Evolutionary conservation across 2,329 filamentous ascomycete species (phyloP).

Genomic region (Aspergillus nomiae): DNA sequence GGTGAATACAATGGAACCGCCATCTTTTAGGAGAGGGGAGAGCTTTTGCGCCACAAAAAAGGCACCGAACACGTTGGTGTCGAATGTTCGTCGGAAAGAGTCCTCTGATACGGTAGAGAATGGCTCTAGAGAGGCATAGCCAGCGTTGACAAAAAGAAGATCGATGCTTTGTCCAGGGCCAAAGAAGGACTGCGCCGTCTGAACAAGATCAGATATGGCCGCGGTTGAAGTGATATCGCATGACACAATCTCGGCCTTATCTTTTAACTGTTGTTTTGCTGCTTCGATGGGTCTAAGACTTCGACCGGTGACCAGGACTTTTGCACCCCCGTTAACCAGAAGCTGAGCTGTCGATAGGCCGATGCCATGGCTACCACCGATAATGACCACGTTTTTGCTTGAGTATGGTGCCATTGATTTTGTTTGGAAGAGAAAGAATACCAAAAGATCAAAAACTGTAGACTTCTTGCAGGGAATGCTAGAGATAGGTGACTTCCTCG

Average conservation of each 20-base stretch:
- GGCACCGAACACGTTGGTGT: constrained; percentile 15
- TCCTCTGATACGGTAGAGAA: constrained; percentile 6
- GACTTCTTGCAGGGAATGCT: background rate
- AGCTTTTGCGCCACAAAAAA: constrained; percentile 15
- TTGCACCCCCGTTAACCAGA: constrained; percentile 4
- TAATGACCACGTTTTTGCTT: constrained; percentile 10
- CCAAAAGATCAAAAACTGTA: background rate
- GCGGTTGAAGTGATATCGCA: constrained; percentile 10
- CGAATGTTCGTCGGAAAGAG: constrained; percentile 10
- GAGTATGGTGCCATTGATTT: constrained; percentile 2
- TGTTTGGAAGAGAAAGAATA: no score
- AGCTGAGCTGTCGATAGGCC: constrained; percentile 15
- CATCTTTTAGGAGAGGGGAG: constrained; percentile 5
- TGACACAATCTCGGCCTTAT: constrained; percentile 3
- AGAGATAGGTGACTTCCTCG: background rate
- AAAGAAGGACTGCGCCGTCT: constrained; percentile 4
- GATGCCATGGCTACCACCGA: constrained; percentile 18
- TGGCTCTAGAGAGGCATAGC: constrained; percentile 14
- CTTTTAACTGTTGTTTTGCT: constrained; percentile 4
- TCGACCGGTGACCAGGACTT: constrained; percentile 17
- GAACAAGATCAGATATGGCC: constrained; percentile 2
- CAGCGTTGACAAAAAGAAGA: constrained; percentile 15
- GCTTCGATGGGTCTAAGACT: constrained; percentile 8
- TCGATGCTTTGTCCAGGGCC: background rate
- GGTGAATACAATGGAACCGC: constrained; percentile 16